Evolutionary conservation across 129 eudicot species (phyloP), one percentile per base, ranked within the genome.

Genomic region (Helichrysum umbraculigerum): DNA sequence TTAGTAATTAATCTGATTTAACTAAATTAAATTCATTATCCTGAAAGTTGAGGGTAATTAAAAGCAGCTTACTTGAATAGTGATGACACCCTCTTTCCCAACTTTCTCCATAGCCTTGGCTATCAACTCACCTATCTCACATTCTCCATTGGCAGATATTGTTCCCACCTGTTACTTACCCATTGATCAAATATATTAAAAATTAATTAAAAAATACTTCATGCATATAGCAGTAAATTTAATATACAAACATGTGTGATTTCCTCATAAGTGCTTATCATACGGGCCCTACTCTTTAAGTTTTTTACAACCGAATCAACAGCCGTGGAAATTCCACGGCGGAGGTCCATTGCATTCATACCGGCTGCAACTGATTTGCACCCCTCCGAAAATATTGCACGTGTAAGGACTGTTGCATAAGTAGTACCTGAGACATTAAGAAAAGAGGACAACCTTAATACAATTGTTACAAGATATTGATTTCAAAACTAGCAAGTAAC

Each of bases 221-320:
- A 37, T 37, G 9, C 7, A 25, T 28, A 39, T 37, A 35, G 16
- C 39, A 30, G 9, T 20, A 71, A 71, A 56, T 4, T 51, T 6
- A 74, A 47, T 19, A 70, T 58, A 79, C 83, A 68, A 84, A 87
- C 96, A 93, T 92, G 98, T 39, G 96, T 92, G 66, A 92, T 92
- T 73, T 88, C 96, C 80, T 92, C 95, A 4, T 94, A 88, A 20
- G 96, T 90, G 81, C 94, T 86, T 63, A 90, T 90, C 96, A 90
- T 90, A 37, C 90, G 81, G 4, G 98, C 92, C 76, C 94, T 81
- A 59, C 96, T 90, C 66, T 88, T 92, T 83, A 92, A 80, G 83
- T 86, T 83, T 22, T 86, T 51, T 20, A 92, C 94, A 25, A 90
- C 98, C 29, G 85, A 78, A 88, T 90, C 95, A 60, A 92, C 96